Evolutionary conservation across 2,329 filamentous ascomycete species (phyloP).

Genomic region (Alternaria triticina): DNA sequence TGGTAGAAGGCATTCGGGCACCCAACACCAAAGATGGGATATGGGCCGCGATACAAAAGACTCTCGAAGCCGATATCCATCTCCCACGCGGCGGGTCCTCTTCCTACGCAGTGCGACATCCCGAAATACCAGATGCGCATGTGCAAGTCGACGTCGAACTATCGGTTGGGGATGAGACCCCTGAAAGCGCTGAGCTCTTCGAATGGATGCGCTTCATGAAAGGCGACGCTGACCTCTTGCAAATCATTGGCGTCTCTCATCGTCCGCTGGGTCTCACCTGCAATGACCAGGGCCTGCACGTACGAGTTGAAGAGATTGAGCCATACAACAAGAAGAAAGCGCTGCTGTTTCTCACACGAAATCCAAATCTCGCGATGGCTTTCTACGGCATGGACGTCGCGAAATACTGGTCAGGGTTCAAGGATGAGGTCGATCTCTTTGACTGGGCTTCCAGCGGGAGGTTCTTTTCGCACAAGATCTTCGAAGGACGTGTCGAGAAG

Average conservation of each 20-base stretch:
- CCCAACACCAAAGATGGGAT: constrained; percentile 16
- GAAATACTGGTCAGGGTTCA: constrained; percentile 64
- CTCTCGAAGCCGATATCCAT: constrained; percentile 55
- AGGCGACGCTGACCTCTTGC: constrained; percentile 75
- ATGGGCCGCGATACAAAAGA: constrained; percentile 43
- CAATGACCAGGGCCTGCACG: constrained; percentile 67
- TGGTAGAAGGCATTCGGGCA: constrained; percentile 53
- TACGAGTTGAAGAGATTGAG: constrained; percentile 75
- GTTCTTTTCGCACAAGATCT: constrained; percentile 61
- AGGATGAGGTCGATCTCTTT: constrained; percentile 63
- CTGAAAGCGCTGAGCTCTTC: constrained; percentile 45
- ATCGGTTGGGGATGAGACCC: constrained; percentile 47
- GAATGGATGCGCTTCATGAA: constrained; percentile 72
- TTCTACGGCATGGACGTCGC: constrained; percentile 67
- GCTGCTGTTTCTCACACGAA: constrained; percentile 65
- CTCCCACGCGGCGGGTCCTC: constrained; percentile 32
- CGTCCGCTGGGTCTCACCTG: constrained; percentile 70
- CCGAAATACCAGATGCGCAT: constrained; percentile 41
- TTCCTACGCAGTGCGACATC: constrained; percentile 60
- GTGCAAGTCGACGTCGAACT: constrained; percentile 75
- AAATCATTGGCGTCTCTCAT: constrained; percentile 68
- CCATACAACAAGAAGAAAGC: constrained; percentile 61
- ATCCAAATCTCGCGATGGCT: constrained; percentile 62
- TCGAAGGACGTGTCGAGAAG: constrained; percentile 42
- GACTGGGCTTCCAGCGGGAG: constrained; percentile 65